Conservation (phyloP, 2,329 filamentous ascomycete genomes). For the Ophiocordyceps camponoti-saundersi region DNA sequence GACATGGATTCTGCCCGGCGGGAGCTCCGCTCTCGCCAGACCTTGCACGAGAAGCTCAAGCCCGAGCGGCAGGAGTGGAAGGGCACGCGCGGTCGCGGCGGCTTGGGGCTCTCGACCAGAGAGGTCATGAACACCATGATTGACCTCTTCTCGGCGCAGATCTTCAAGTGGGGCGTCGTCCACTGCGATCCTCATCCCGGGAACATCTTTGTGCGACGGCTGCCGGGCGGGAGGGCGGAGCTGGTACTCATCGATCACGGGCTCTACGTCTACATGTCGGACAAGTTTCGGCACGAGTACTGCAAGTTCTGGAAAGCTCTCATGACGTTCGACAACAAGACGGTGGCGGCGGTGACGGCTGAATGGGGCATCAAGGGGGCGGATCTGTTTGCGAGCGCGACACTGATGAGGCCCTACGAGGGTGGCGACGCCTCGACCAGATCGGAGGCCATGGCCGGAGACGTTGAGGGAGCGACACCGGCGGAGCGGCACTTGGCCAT, state of each 20-base stretch:
- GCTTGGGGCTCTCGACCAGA: constrained; percentile 65
- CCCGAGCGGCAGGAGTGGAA: constrained; percentile 67
- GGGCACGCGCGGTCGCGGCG: constrained; percentile 54
- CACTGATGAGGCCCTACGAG: constrained; percentile 76
- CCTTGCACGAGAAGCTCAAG: constrained; percentile 48
- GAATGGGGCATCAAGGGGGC: constrained; percentile 80
- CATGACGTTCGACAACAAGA: constrained; percentile 81
- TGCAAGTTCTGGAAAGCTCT: constrained; percentile 84
- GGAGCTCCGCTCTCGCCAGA: constrained; percentile 27
- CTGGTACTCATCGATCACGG: constrained; percentile 95
- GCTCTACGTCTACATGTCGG: constrained; percentile 81
- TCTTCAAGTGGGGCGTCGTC: constrained; percentile 91
- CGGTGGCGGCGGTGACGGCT: constrained; percentile 52
- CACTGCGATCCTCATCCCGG: constrained; percentile 96
- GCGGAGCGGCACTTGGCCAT: constrained; percentile 75
- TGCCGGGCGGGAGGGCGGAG: constrained; percentile 68
- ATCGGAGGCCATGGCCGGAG: constrained; percentile 43
- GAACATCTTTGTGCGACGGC: constrained; percentile 86
- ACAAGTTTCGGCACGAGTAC: constrained; percentile 73
- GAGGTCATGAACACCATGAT: constrained; percentile 95
- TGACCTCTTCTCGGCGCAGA: constrained; percentile 90
- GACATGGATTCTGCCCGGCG: constrained; percentile 27
- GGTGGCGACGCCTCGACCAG: constrained; percentile 59
- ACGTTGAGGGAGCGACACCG: constrained; percentile 34
- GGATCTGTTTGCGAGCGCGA: constrained; percentile 83